Evolutionary conservation across 169 alveolate species (phyloP).

Genomic region (Besnoitia besnoiti): DNA sequence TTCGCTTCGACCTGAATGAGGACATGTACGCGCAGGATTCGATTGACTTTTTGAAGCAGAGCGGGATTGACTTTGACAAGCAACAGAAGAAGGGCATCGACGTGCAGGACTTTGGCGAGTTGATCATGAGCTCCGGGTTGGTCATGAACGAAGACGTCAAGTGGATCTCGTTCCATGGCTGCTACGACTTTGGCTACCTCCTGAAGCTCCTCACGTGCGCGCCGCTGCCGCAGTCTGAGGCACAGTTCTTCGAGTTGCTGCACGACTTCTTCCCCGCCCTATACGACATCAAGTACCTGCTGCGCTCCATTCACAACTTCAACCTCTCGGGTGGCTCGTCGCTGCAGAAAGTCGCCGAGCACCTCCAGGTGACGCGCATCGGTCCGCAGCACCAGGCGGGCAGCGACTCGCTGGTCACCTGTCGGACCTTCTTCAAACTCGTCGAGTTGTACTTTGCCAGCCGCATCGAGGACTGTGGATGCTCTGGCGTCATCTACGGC

Average conservation of each 20-base stretch:
- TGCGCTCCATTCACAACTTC: constrained; percentile 77
- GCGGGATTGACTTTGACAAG: constrained; percentile 96
- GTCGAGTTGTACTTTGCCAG: constrained; percentile 85
- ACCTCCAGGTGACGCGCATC: constrained; percentile 86
- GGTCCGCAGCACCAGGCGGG: constrained; percentile 99
- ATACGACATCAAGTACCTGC: constrained; percentile 93
- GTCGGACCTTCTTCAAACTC: constrained; percentile 93
- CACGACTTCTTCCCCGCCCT: constrained; percentile 94
- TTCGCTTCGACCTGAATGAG: constrained; percentile 90
- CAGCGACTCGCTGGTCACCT: constrained; percentile 96
- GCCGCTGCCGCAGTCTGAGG: constrained; percentile 92
- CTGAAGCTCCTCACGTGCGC: constrained; percentile 90
- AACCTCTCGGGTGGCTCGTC: constrained; percentile 70
- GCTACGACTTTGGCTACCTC: constrained; percentile 97
- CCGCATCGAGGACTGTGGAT: constrained; percentile 84
- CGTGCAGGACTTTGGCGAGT: constrained; percentile 94
- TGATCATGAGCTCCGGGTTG: constrained; percentile 93
- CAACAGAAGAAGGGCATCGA: constrained; percentile 93
- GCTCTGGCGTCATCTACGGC: constrained; percentile 86
- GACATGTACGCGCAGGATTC: constrained; percentile 94
- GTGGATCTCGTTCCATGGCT: constrained; percentile 98
- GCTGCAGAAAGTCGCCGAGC: constrained; percentile 74
- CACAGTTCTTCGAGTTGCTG: constrained; percentile 89
- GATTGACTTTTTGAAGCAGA: constrained; percentile 91
- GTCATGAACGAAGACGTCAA: constrained; percentile 96